These are phyloP conservation scores for Tulasnella sp. DNA, from an alignment of 768 basidiomycete species.

Conservation along the genomic window DNA sequence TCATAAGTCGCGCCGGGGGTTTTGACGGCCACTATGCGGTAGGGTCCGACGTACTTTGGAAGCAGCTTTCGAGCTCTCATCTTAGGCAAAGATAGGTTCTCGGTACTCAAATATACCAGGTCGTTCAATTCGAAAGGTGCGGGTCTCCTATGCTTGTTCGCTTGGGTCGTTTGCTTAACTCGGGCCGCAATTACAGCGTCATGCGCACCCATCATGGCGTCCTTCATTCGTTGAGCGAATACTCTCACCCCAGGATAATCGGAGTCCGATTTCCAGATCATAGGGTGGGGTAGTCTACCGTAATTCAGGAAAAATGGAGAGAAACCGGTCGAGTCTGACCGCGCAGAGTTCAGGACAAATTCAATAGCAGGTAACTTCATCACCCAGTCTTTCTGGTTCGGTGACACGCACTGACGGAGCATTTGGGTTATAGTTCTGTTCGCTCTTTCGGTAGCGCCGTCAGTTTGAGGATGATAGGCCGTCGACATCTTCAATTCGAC, in stretches of 20 bases:
- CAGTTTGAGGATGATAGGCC: conserved; percentile 40
- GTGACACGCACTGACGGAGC: conserved; percentile 19
- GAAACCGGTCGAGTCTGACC: conserved; percentile 29
- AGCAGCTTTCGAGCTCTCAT: conserved; percentile 38
- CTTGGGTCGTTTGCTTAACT: conserved; percentile 17
- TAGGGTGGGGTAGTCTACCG: conserved; percentile 30
- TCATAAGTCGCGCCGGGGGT: not conserved
- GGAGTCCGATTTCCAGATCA: conserved; percentile 18
- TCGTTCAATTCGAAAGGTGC: conserved; percentile 12
- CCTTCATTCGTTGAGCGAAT: conserved; percentile 15
- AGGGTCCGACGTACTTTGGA: conserved; percentile 44
- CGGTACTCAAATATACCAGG: conserved; percentile 35
- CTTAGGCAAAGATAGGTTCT: conserved; percentile 39
- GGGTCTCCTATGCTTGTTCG: conserved; percentile 16
- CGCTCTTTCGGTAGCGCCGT: conserved; percentile 37
- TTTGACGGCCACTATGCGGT: conserved; percentile 30
- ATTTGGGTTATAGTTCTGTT: conserved; percentile 28
- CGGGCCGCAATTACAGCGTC: conserved; percentile 25
- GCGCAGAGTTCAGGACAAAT: conserved; percentile 31
- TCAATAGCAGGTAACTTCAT: conserved; percentile 28
- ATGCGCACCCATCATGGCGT: conserved; percentile 5
- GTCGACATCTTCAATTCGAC: conserved; percentile 36
- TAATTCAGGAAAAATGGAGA: conserved; percentile 33
- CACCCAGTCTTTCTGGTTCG: conserved; percentile 31
- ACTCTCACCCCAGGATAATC: conserved; percentile 24